These are phyloP conservation scores for Rehmannia glutinosa DNA, from an alignment of 257 asterid genomes.

Conservation along the genomic window DNA sequence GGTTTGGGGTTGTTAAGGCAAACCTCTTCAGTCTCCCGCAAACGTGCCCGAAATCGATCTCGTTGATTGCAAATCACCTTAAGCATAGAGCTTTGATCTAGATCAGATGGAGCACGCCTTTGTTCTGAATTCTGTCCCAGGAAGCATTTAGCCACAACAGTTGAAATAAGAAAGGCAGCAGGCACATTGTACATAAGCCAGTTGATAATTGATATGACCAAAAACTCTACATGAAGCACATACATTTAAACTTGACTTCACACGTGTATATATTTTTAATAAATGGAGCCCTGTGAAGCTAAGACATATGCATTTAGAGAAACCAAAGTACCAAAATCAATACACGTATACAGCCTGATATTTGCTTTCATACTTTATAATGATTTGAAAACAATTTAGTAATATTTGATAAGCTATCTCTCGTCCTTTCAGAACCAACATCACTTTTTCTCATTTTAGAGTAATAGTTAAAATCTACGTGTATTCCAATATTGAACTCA, in stretches of 20 bases:
- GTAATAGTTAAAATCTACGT: not conserved
- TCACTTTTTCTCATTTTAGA: not conserved
- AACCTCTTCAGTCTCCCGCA: conserved; percentile 99
- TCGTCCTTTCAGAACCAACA: not conserved
- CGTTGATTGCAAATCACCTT: conserved; percentile 99
- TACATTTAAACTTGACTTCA: conserved; percentile 1
- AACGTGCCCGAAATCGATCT: conserved; percentile 92
- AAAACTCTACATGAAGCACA: conserved; percentile 5
- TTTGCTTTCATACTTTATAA: not conserved
- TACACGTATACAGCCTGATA: not conserved
- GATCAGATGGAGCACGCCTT: conserved; percentile 62
- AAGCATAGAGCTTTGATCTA: conserved; percentile 96
- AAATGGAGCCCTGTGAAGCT: conserved; percentile 4
- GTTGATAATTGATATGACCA: conserved; percentile 1
- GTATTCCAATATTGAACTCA: not conserved
- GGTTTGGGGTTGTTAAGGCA: not conserved
- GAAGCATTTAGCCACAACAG: conserved; percentile 19
- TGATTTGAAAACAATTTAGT: not conserved
- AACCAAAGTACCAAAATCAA: not conserved
- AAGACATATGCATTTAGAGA: conserved; percentile 1
- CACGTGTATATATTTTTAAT: not conserved
- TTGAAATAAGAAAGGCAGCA: conserved; percentile 14
- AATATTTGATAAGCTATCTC: not conserved
- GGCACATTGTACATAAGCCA: conserved; percentile 1
- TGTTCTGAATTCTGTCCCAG: conserved; percentile 69